Evolutionary conservation across 2,329 filamentous ascomycete genomes (phyloP).

Genomic region (Xylariaceae sp.): DNA sequence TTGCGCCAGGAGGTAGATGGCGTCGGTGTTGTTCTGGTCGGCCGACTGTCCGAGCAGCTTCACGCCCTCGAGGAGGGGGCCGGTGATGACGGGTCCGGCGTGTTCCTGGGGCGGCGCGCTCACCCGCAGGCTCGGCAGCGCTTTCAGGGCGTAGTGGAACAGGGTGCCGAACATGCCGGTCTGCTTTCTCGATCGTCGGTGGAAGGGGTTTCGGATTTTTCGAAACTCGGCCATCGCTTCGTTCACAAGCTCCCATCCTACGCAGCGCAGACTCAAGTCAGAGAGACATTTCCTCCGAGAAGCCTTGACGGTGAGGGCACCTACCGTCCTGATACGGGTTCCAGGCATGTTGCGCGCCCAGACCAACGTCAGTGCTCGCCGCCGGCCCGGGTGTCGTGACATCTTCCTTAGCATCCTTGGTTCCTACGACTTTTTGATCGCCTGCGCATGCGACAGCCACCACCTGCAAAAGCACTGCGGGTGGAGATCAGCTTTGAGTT

Average conservation of each 20-base stretch:
- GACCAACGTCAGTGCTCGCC: conserved; percentile 18
- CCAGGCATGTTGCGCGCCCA: conserved; percentile 19
- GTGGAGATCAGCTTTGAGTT: conserved; percentile 4
- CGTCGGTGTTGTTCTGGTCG: conserved; percentile 62
- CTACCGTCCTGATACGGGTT: conserved; percentile 26
- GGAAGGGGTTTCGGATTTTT: conserved; percentile 39
- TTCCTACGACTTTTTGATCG: conserved; percentile 22
- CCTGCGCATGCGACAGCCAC: conserved; percentile 15
- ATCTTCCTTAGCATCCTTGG: conserved; percentile 11
- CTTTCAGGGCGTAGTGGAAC: conserved; percentile 38
- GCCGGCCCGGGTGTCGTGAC: conserved; percentile 14
- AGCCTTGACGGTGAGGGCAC: conserved; percentile 1
- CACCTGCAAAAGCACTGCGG: conserved; percentile 24
- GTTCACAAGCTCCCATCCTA: conserved; percentile 47
- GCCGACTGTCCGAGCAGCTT: conserved; percentile 45
- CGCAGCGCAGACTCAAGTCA: background rate
- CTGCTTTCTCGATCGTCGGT: conserved; percentile 36
- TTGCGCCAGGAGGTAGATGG: conserved; percentile 81
- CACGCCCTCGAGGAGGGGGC: conserved; percentile 43
- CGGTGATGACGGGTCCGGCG: conserved; percentile 28
- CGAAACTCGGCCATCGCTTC: conserved; percentile 42
- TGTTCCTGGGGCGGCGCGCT: conserved; percentile 37
- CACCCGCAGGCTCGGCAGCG: conserved; percentile 42
- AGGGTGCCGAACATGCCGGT: conserved; percentile 35
- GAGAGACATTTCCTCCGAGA: background rate